Evolutionary conservation across 106 monocot genomes (phyloP).

Genomic region (Platanthera zijinensis): DNA sequence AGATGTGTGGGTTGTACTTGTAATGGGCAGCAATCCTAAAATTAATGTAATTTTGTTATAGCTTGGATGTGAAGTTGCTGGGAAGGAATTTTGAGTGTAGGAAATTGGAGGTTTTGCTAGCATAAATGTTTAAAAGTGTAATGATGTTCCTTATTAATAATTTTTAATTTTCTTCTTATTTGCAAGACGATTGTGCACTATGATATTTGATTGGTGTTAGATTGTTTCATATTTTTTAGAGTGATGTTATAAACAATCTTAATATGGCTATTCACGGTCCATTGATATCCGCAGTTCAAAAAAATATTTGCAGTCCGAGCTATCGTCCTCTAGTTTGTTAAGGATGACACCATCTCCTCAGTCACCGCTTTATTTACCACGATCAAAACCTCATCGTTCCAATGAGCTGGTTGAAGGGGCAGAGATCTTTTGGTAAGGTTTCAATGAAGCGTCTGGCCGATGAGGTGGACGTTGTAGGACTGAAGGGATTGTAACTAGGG

Average conservation of each 20-base stretch:
- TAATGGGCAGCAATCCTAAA: background rate
- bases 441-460: conserved; percentile 46
- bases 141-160: background rate
- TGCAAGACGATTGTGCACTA: background rate
- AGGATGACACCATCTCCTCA: too few species aligned
- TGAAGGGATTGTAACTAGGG: conserved; percentile 69
- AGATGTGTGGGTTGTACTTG: background rate
- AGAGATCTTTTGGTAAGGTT: too few species aligned
- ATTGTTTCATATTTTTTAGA: too few species aligned
- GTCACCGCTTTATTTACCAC: too few species aligned
- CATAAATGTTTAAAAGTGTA: background rate
- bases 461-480: conserved; percentile 51
- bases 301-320: too few species aligned
- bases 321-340: too few species aligned
- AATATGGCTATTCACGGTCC: too few species aligned
- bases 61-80: background rate
- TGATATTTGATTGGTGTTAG: too few species aligned
- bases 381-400: too few species aligned
- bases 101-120: background rate
- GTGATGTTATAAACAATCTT: too few species aligned
- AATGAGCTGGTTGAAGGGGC: too few species aligned
- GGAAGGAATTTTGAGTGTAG: background rate
- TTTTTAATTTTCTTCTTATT: background rate
- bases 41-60: background rate
- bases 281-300: too few species aligned